phyloP scores from a whole-genome alignment of 345 rosid species.

The Brassica napus region Da-Ae NC_063446.1:5423001-5423500 shows the following conservation, averaged over 20 bases:
- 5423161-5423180: neutral
- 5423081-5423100: constrained; percentile 22
- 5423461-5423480: neutral
- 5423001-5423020: neutral
- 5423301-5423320: neutral
- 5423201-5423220: neutral
- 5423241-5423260: neutral
- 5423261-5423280: neutral
- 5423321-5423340: neutral
- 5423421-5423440: neutral
- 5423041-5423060: neutral
- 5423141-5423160: neutral
- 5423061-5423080: neutral
- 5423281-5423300: neutral
- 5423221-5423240: neutral
- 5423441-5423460: neutral
- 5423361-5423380: neutral
- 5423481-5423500: neutral
- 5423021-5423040: neutral
- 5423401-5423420: neutral
- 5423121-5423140: neutral
- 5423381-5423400: neutral
- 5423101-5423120: neutral
- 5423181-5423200: constrained; percentile 10
- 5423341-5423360: neutral